phyloP scores from a whole-genome alignment of 306 rosid species.

The Coriaria nepalensis region DNA sequence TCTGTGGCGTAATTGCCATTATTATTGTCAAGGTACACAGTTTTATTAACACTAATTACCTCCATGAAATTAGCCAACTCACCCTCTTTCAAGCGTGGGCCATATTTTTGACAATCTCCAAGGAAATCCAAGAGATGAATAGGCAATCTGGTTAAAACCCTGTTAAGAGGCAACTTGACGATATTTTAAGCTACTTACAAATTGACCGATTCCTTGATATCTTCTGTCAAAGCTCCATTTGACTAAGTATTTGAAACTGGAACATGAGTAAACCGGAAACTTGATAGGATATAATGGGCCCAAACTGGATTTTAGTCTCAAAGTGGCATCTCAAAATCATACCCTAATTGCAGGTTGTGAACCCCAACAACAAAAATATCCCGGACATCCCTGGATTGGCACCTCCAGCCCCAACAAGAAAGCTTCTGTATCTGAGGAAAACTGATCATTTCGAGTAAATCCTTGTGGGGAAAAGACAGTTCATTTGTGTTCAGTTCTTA shows the following conservation, averaged over 20 bases:
- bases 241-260: too few relatives aligned
- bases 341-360: conserved; percentile 48
- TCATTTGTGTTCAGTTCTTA: not conserved
- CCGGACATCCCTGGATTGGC: conserved; percentile 92
- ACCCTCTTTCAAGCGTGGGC: too few relatives aligned
- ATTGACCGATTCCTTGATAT: not conserved
- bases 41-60: not conserved
- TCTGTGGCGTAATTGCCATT: conserved; percentile 87
- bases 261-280: too few relatives aligned
- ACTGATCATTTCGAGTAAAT: conserved; percentile 27
- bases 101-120: too few relatives aligned
- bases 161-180: not conserved
- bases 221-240: not conserved
- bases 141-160: not conserved
- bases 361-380: conserved; percentile 71
- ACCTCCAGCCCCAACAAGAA: conserved; percentile 82
- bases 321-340: too few relatives aligned
- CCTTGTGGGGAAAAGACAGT: conserved; percentile 19
- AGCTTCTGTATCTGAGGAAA: conserved; percentile 62
- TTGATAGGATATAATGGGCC: too few relatives aligned
- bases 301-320: too few relatives aligned
- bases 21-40: conserved; percentile 79
- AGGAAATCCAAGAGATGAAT: not conserved
- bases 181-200: not conserved
- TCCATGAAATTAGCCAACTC: too few relatives aligned